Evolutionary conservation across 495 filamentous ascomycete genomes (phyloP), one percentile per base, ranked within the genome.

Genomic region (Aspergillus cavernicola): DNA sequence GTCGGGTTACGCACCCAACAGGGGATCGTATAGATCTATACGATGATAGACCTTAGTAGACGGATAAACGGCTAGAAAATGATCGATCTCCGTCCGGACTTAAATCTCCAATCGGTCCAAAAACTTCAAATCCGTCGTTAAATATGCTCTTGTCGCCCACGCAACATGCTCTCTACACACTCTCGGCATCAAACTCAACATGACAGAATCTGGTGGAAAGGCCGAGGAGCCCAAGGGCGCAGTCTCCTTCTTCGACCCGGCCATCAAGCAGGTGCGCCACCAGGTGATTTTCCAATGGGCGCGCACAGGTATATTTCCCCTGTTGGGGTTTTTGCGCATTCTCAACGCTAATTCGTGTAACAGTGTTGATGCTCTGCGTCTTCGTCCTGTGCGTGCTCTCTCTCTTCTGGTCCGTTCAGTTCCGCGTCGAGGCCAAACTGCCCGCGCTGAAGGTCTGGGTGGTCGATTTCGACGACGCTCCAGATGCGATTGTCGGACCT

Each of bases 401-500:
- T 2, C 43, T 86, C 1, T 86, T 80, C 69, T 87, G 85, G 84
- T 82, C 70, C 0, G 77, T 76, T 4, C 71, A 85, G 20, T 83
- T 67, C 59, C 56, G 66, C 32, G 72, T 77, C 19, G 70, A 81
- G 38, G 40, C 70, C 19, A 83, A 80, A 16, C 58, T 75, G 18
- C 65, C 66, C 1, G 59, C 62, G 0, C 68, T 87, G 12, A 71
- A 66, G 3, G 72, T 87, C n/a, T 80, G 71, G 61, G 78, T 88
- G 0, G 83, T 87, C 40, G 82, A 87, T 59, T 86, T 86, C 53
- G 85, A 87, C 57, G 77, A 75, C 10, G 68, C 78, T 50, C 66
- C 79, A 6, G 69, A 76, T 10, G 80, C 81, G 16, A 56, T 87
- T 12, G 72, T 88, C 20, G 84, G 84, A 1, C 82, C 82, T 0